Evolutionary conservation across 371 early-diverging fungal genomes (phyloP), one percentile per base, ranked within the genome.

Genomic region (Mortierella sp.): DNA sequence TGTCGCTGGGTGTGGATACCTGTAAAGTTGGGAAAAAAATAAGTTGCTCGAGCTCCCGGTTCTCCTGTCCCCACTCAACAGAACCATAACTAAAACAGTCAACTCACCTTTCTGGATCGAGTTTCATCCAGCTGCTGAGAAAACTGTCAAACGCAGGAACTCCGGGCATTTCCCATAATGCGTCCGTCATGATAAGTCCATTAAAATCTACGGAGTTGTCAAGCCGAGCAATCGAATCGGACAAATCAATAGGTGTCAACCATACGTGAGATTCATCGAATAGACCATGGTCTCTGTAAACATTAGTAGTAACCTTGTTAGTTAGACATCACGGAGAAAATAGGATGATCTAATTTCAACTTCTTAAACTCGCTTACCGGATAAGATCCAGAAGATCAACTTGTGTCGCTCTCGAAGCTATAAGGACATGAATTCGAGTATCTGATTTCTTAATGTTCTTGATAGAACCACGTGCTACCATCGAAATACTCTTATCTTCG

Each of bases 81-180:
- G 35, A 6, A 9, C 9, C 35, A 6, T 35, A 9, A 3, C 22
- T 51, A n/a, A 6, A 13, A 31, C 19, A 43, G 8, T 22, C 6
- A 0, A 29, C 75, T 72, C 84, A 89, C 89, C 86, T 75, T n/a
- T 53, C 55, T 23, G 83, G 82, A 63, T 88, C 85, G 19, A 87
- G 68, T 10, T 67, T 67, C 12, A 71, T 58, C 89, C 89, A 89
- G 32, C 77, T 83, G 13, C 78, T 63, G 9, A 85, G 53, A 76
- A 89, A 89, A 4, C 43, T 51, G 35, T 88, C 86, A 70, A 78
- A 89, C 7, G 84, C 87, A 9, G 84, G 76, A 59, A 85, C 82
- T 3, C 86, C 86, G 2, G 84, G 59, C 15, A 87, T 66, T 31
- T 85, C 69, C 63, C 79, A 78, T 17, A 69, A 37, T 5, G 63